Percentiles rank a stretch among this genome's conserved stretches.
These are phyloP conservation scores for Gymnopilus junonius DNA, from an alignment of 768 basidiomycete species.

Conservation along the genomic window DNA sequence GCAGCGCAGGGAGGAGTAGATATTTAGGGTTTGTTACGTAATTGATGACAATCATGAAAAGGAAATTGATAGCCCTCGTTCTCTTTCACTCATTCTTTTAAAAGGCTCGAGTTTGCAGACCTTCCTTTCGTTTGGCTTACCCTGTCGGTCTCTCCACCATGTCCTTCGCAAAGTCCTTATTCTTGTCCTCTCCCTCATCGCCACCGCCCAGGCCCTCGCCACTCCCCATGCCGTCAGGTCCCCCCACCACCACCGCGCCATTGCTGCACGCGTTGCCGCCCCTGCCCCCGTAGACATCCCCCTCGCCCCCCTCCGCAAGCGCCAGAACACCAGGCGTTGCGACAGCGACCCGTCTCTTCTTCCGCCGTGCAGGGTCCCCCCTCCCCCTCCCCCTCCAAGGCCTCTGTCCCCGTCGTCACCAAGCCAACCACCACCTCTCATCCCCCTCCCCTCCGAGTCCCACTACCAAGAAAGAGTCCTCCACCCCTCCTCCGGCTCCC, in stretches of 20 bases:
- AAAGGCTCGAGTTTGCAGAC: conserved; percentile 12
- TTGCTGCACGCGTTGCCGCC: conserved; percentile 48
- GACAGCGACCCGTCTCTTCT: conserved; percentile 31
- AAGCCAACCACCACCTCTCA: conserved; percentile 11
- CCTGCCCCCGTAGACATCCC: conserved; percentile 32
- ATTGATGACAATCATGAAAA: neutral
- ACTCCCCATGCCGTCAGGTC: conserved; percentile 44
- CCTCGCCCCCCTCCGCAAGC: conserved; percentile 27
- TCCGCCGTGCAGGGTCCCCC: conserved; percentile 26
- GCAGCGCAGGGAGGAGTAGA: conserved; percentile 46
- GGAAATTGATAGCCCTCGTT: neutral
- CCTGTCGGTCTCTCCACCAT: conserved; percentile 28
- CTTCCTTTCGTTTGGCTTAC: conserved; percentile 9
- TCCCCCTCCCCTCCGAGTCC: conserved; percentile 12
- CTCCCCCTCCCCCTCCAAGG: conserved; percentile 6
- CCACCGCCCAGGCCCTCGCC: conserved; percentile 39
- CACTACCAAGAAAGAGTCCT: conserved; percentile 18
- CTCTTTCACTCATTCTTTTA: conserved; percentile 17
- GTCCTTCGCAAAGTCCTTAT: conserved; percentile 48
- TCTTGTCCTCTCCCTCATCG: conserved; percentile 48
- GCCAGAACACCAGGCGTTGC: conserved; percentile 40
- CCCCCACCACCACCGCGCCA: conserved; percentile 42
- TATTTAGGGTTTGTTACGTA: conserved; percentile 18
- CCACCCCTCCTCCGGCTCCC: conserved; percentile 22
- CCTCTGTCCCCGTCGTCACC: conserved; percentile 18